Percentiles rank a stretch among this genome's conserved stretches.
Evolutionary conservation across 2,329 filamentous ascomycete species (phyloP).

Genomic region (Alternaria alternata): DNA sequence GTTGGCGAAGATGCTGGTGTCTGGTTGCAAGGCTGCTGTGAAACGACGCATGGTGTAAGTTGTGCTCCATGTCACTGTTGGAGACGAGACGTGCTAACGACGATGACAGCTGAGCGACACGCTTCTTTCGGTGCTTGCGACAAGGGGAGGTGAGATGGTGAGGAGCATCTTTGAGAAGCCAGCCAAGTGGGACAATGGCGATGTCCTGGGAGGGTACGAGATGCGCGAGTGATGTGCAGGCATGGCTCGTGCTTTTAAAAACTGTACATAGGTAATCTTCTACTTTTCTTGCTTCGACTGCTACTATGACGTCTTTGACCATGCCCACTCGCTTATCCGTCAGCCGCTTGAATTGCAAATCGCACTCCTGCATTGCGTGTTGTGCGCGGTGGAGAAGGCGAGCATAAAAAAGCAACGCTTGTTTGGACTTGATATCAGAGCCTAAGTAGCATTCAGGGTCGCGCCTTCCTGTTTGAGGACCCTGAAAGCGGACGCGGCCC

Average conservation of each 20-base stretch:
- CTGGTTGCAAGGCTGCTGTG: conserved; percentile 94
- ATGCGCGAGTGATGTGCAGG: conserved; percentile 16
- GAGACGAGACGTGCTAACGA: conserved; percentile 16
- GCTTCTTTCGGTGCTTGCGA: conserved; percentile 78
- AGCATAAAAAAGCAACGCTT: not conserved
- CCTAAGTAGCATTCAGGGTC: conserved; percentile 9
- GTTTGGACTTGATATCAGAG: conserved; percentile 3
- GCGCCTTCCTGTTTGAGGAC: not conserved
- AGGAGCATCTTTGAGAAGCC: conserved; percentile 71
- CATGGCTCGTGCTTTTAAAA: not conserved
- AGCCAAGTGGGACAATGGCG: conserved; percentile 34
- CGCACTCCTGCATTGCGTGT: not conserved
- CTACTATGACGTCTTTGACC: conserved; percentile 5
- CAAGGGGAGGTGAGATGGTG: conserved; percentile 80
- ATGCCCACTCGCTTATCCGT: not conserved
- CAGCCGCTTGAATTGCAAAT: not conserved
- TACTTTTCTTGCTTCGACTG: not conserved
- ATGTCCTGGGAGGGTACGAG: conserved; percentile 38
- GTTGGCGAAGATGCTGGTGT: conserved; percentile 80
- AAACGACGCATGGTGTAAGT: conserved; percentile 89
- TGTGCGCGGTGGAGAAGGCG: not conserved
- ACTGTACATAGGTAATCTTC: not conserved
- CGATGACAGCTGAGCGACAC: conserved; percentile 74
- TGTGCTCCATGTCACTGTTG: not conserved
- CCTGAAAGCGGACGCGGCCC: not conserved